Evolutionary conservation across 768 basidiomycete species (phyloP), one percentile per base, ranked within the genome.

Genomic region (Leccinum longicurvipes): DNA sequence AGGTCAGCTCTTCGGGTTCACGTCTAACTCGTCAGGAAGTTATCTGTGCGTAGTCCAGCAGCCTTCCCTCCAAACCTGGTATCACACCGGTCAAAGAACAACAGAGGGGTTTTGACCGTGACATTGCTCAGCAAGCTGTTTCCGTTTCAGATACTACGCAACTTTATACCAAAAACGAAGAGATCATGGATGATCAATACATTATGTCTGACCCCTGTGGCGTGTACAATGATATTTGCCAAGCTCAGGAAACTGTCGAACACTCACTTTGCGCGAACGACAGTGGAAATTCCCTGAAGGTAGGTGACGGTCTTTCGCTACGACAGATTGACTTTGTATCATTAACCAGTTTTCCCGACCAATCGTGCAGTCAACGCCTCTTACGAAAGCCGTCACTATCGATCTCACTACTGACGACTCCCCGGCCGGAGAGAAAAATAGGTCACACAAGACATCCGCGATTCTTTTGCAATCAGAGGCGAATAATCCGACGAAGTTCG

Each of bases 361-460:
- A 24, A 48, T 53, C 15, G 17, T 42, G 51, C 50, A 58, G 42
- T 59, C 59, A 27, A 62, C 60, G 24, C 63, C 64, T 31, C 53
- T 50, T 60, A 58, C 53, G 21, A 60, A 74, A 42, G 56, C 58
- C 21, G 60, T 70, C 8, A 77, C 73, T 42, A 75, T 81, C 54
- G 81, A 83, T 63, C 70, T 81, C 53, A 80, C 77, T n/a, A 57
- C 64, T 19, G 72, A 75, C 42, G 54, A 54, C 4, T 57, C 68
- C 25, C 72, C 71, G 10, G 55, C 48, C 27, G 62, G 47, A 42
- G 56, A 46, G 46, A 51, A 50, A 19, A 42, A 10, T n/a, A 24
- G 17, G 12, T 6, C 12, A 19, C 51, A 47, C 28, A 41, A 53
- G 47, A 14, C 28, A 8, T 34, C 50, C 14, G 10, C 24, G n/a